Conservation (phyloP, 2,329 filamentous ascomycete species). For the Colletotrichum chrysophilum region DNA sequence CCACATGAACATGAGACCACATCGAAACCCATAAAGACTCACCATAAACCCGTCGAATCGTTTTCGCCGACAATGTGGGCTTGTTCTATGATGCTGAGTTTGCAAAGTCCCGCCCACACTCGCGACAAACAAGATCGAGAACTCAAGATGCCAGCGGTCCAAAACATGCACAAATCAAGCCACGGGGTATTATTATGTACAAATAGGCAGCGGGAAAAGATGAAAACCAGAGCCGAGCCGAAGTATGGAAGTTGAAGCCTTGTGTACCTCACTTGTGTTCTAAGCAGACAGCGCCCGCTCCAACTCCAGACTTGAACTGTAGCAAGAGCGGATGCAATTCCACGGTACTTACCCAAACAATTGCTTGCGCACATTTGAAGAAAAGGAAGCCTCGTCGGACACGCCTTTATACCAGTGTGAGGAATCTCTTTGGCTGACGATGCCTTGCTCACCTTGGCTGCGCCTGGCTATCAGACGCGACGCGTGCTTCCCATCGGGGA, state of each 20-base stretch:
- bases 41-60: accelerated
- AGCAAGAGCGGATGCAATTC: background rate
- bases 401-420: background rate
- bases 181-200: background rate
- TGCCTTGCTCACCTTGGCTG: background rate
- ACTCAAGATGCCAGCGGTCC: background rate
- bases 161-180: background rate
- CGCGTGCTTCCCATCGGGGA: background rate
- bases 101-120: background rate
- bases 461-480: background rate
- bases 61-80: background rate
- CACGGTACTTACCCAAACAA: accelerated
- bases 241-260: accelerated
- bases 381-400: background rate
- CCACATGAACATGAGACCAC: background rate
- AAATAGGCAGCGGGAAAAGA: accelerated
- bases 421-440: background rate
- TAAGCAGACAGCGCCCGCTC: background rate
- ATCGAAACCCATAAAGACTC: background rate
- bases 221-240: accelerated
- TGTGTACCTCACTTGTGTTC: background rate
- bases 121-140: background rate
- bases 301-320: background rate
- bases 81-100: background rate
- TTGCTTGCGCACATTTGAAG: background rate